Conservation (phyloP, 2,329 filamentous ascomycete species). For the Monilinia laxa region DNA sequence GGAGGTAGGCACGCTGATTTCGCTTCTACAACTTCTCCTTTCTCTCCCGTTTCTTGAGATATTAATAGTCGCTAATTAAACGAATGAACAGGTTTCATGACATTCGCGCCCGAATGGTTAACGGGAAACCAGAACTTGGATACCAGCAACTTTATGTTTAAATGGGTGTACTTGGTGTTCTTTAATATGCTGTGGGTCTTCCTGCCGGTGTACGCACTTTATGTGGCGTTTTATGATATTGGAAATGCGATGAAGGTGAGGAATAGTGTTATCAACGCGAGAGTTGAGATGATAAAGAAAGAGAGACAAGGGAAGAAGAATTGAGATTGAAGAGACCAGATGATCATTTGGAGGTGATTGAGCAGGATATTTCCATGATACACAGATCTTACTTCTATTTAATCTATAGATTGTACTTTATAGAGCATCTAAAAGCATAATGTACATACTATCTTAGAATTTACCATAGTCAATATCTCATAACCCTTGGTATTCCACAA, state of each 20-base stretch:
- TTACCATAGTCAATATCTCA: neutral
- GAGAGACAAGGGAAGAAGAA: conserved; percentile 31
- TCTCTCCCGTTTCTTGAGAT: neutral
- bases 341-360: neutral
- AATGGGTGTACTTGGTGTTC: conserved; percentile 65
- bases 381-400: neutral
- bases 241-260: conserved; percentile 52
- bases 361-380: neutral
- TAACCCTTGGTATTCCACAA: too few relatives aligned
- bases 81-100: conserved; percentile 60
- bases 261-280: conserved; percentile 31
- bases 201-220: conserved; percentile 60
- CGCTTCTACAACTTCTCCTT: neutral
- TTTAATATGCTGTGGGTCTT: conserved; percentile 69
- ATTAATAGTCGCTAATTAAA: neutral
- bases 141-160: conserved; percentile 61
- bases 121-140: conserved; percentile 61
- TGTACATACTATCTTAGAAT: neutral
- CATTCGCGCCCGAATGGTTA: conserved; percentile 69
- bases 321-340: neutral
- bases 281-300: conserved; percentile 30
- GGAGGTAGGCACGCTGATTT: conserved; percentile 48
- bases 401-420: neutral
- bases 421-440: neutral
- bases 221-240: conserved; percentile 55